Evolutionary conservation across 495 filamentous ascomycete species (phyloP).

Genomic region (Sporormia fimetaria): DNA sequence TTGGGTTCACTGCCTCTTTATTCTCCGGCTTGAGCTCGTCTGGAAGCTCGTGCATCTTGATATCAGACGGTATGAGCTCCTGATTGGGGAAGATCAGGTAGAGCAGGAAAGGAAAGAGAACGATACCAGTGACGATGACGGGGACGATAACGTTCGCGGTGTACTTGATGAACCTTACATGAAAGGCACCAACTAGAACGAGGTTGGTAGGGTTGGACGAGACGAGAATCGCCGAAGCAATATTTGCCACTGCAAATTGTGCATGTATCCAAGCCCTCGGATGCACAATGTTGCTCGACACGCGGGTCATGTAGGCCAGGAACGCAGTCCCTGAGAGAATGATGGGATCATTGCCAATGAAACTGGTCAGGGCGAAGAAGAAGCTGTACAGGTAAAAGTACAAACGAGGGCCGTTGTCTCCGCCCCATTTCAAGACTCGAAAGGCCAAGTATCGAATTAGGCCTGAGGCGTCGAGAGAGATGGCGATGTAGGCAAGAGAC

Average conservation of each 20-base stretch:
- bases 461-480: constrained; percentile 60
- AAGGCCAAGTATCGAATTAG: constrained; percentile 54
- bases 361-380: constrained; percentile 53
- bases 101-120: constrained; percentile 52
- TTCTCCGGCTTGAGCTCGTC: constrained; percentile 36
- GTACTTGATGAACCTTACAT: constrained; percentile 55
- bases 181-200: constrained; percentile 56
- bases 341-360: constrained; percentile 60
- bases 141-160: constrained; percentile 61
- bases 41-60: constrained; percentile 53
- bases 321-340: constrained; percentile 59
- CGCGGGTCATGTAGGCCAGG: constrained; percentile 59
- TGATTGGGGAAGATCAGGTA: constrained; percentile 52
- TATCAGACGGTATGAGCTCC: constrained; percentile 48
- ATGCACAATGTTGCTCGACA: constrained; percentile 55
- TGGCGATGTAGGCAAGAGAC: constrained; percentile 61
- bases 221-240: constrained; percentile 56
- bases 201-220: constrained; percentile 63
- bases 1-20: constrained; percentile 52
- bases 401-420: constrained; percentile 47
- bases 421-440: constrained; percentile 53
- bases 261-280: constrained; percentile 56
- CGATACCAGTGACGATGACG: constrained; percentile 48
- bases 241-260: constrained; percentile 58
- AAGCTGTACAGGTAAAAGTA: constrained; percentile 60